Base-by-base conservation (phyloP, 495 filamentous ascomycete species). In the Bathelium albidoporum region DNA sequence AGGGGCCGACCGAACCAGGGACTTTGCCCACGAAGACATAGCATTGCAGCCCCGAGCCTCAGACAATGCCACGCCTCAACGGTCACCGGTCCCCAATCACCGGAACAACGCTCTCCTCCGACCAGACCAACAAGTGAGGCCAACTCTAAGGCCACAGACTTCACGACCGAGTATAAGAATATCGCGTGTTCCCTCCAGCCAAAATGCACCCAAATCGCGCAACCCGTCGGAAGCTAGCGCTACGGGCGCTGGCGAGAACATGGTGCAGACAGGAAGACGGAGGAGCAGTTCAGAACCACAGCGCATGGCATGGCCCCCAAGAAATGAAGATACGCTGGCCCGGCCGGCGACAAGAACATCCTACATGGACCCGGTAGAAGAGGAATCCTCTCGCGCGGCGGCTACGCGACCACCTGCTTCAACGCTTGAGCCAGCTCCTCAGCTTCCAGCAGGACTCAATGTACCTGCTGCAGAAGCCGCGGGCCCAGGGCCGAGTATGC, bases 201-300 rank as follows among this genome's bases (percentile, higher is more conserved):
- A 55, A 29, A 55, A 55, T 29, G 22, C 20, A 55, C 49, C 49
- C 9, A n/a, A 24, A 55, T 5, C 49, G 20, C 49, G 24, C 4
- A 2, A 7, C 24, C 49, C 26, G 24, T 24, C 49, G 20, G 49
- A 9, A 29, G 4, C 49, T 28, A 7, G 12, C 24, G 49, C 20
- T 28, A 55, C 49, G 9, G 16, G 20, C 20, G 20, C 9, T 24
- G 29, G 29, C 20, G 49, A 55, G 11, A 11, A 2, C 20, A 55
- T 29, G 20, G 49, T 24, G 29, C n/a, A 55, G 10, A 39, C 59
- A 12, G 66, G 66, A 32, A 65, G 68, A 59, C 62, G 68, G 32
- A 26, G 68, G 29, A 70, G 68, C 29, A 39, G 60, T 16, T 70
- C 68, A 10, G 68, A 64, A 41, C 68, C 68, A 1, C 68, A 70